A percentile compares a stretch with the other conserved stretches of the same genome.
Conservation (phyloP, 306 rosid genomes). For the Biancaea sappan region DNA sequence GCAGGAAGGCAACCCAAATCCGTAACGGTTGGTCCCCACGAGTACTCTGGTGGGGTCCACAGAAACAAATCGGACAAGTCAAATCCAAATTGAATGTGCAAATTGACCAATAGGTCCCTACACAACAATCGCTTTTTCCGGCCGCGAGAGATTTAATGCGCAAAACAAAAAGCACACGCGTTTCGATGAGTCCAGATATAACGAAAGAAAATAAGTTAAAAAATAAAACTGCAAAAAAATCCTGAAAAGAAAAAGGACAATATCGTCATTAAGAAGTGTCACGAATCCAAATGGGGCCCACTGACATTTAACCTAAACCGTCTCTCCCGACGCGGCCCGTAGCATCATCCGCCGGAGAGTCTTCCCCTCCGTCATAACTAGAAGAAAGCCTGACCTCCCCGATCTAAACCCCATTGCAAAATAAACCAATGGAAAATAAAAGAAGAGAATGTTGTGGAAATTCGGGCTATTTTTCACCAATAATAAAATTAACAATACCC, state of each 20-base stretch:
- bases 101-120: no score
- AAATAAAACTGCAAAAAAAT: no score
- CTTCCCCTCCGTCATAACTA: background rate
- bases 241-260: no score
- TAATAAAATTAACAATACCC: no score
- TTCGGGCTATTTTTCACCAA: no score
- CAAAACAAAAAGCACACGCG: background rate
- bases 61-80: background rate
- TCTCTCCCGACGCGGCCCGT: background rate
- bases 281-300: no score
- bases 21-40: slow-evolving; percentile 15
- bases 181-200: no score
- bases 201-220: no score
- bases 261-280: slow-evolving; percentile 16
- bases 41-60: background rate
- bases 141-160: background rate
- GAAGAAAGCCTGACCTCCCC: slow-evolving; percentile 10
- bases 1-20: no score
- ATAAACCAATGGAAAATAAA: background rate
- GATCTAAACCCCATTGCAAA: background rate
- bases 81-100: background rate
- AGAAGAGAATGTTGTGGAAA: no score
- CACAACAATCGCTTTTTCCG: no score
- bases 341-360: slow-evolving; percentile 22
- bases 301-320: background rate